Conservation (phyloP, 2,329 filamentous ascomycete species). For the Hymenoscyphus occultus region DNA sequence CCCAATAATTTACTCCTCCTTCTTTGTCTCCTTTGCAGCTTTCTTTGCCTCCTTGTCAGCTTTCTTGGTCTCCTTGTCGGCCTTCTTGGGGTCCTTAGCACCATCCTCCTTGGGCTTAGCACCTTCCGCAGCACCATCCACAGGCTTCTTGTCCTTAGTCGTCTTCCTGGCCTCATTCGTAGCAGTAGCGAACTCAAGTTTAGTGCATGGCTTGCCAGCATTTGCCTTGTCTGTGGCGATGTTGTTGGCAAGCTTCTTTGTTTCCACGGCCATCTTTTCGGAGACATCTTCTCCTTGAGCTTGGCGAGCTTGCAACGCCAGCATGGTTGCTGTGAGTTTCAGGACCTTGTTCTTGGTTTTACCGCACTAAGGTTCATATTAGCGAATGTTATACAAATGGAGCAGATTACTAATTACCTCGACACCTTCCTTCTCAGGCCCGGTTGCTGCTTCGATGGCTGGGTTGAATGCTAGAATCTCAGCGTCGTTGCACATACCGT, state of each 20-base stretch:
- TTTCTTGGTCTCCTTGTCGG: neutral
- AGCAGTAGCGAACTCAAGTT: constrained; percentile 18
- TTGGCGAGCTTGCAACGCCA: constrained; percentile 48
- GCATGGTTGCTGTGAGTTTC: constrained; percentile 51
- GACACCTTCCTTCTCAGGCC: constrained; percentile 40
- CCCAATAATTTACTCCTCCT: neutral
- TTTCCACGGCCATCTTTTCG: constrained; percentile 45
- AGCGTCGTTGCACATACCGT: constrained; percentile 41
- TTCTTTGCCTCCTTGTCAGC: neutral
- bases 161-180: no score
- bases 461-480: constrained; percentile 46
- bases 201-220: constrained; percentile 33
- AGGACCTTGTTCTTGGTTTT: constrained; percentile 61
- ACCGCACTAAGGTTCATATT: constrained; percentile 6
- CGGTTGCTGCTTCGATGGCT: constrained; percentile 46
- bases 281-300: constrained; percentile 46
- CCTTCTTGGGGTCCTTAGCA: no score
- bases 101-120: no score
- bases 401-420: constrained; percentile 30
- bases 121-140: no score
- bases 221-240: constrained; percentile 40
- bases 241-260: constrained; percentile 53
- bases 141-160: no score
- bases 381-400: neutral
- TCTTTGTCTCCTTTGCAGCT: no score